Evolutionary conservation across 768 basidiomycete species (phyloP).

Genomic region (Lactarius vividus): DNA sequence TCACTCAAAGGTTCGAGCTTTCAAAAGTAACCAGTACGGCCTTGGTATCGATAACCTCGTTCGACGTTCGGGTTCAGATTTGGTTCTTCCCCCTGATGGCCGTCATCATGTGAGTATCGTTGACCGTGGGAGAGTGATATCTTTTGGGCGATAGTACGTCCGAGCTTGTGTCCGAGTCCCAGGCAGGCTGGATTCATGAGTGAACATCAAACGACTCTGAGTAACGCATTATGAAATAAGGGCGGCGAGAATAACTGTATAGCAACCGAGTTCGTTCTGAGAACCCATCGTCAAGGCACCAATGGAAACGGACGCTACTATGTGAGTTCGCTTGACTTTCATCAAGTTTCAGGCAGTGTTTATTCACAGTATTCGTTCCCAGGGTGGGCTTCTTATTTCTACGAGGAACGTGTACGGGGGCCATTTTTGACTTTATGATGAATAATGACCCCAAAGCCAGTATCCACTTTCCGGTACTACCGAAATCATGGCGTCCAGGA

Average conservation of each 20-base stretch:
- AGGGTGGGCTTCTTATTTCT: not conserved
- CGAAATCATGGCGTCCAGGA: not conserved
- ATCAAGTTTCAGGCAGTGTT: too few species aligned
- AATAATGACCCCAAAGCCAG: not conserved
- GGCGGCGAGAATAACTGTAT: not conserved
- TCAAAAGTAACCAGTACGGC: not conserved
- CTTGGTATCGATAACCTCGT: not conserved
- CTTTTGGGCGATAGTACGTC: not conserved
- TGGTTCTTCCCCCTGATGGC: not conserved
- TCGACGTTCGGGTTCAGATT: not conserved
- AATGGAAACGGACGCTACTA: not conserved
- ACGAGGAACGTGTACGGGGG: not conserved
- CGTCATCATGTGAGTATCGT: not conserved
- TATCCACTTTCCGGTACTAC: not conserved
- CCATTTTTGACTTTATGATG: not conserved
- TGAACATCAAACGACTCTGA: not conserved
- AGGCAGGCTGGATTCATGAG: not conserved
- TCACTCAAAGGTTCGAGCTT: too few species aligned
- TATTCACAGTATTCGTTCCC: not conserved
- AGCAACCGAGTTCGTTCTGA: not conserved
- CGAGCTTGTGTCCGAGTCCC: too few species aligned
- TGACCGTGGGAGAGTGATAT: not conserved
- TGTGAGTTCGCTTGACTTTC: not conserved
- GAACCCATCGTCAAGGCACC: not conserved
- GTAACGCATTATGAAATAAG: not conserved